Percentiles rank a stretch among this genome's conserved stretches.
Evolutionary conservation across 2,329 filamentous ascomycete species (phyloP).

Genomic region (Xylaria sp.): DNA sequence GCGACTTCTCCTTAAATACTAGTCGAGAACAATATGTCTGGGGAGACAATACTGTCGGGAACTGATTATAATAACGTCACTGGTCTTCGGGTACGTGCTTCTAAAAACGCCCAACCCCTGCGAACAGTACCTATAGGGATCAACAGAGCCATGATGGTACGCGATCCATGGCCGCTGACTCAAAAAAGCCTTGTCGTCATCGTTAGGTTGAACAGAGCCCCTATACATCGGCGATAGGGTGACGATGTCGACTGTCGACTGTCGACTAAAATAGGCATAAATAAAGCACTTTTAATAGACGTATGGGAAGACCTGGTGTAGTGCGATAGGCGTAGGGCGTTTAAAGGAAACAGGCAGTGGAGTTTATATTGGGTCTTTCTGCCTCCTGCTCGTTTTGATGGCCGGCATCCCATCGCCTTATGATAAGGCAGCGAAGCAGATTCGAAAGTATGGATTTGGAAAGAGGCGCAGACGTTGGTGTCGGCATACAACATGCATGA

Average conservation of each 20-base stretch:
- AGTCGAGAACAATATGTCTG: not conserved
- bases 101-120: slow-evolving; percentile 3
- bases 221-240: not conserved
- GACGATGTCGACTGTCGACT: not conserved
- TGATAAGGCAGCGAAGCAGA: slow-evolving; percentile 13
- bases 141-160: not conserved
- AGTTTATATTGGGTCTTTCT: slow-evolving; percentile 3
- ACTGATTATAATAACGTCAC: not conserved
- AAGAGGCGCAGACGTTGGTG: slow-evolving; percentile 1
- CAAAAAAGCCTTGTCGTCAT: slow-evolving; percentile 10
- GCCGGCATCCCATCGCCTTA: not conserved
- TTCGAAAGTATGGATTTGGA: not conserved
- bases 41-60: not conserved
- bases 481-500: not conserved
- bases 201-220: not conserved
- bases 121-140: not conserved
- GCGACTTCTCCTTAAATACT: slow-evolving; percentile 3
- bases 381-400: not conserved
- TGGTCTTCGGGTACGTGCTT: not conserved
- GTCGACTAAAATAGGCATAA: not conserved
- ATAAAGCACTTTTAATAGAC: not conserved
- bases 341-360: not conserved
- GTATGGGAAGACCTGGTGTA: slow-evolving; percentile 12
- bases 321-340: slow-evolving; percentile 18
- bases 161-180: not conserved